phyloP scores from a whole-genome alignment of 2,329 filamentous ascomycete genomes.

The Ophiosphaerella narmari region DNA sequence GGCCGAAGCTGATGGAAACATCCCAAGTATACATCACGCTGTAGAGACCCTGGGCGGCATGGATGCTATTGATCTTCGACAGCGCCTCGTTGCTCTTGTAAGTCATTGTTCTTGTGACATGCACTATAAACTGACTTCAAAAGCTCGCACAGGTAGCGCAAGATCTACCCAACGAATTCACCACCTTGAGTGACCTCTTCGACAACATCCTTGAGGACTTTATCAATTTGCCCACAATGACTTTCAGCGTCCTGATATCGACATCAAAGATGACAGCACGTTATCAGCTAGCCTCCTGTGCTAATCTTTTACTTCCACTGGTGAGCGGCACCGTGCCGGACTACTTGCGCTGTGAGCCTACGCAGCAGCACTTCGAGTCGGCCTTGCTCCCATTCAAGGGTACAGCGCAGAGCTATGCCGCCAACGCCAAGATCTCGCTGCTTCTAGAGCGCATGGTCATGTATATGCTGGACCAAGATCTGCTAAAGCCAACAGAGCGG shows the following conservation, averaged over 20 bases:
- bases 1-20: not conserved
- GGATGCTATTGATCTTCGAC: conserved; percentile 65
- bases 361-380: conserved; percentile 35
- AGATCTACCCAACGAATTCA: conserved; percentile 49
- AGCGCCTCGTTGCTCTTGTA: conserved; percentile 65
- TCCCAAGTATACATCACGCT: conserved; percentile 19
- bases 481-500: conserved; percentile 20
- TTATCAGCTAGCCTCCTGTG: conserved; percentile 55
- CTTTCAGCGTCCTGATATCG: conserved; percentile 62
- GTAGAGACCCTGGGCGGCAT: conserved; percentile 44
- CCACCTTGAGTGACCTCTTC: conserved; percentile 62
- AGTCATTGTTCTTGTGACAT: conserved; percentile 16
- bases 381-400: conserved; percentile 31
- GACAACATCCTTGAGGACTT: conserved; percentile 62
- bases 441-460: conserved; percentile 41
- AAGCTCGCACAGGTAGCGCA: conserved; percentile 47
- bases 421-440: conserved; percentile 43
- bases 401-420: conserved; percentile 30
- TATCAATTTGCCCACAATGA: conserved; percentile 61
- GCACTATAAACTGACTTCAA: conserved; percentile 11
- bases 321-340: conserved; percentile 29
- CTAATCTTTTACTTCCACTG: conserved; percentile 38
- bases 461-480: conserved; percentile 33
- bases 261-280: conserved; percentile 51
- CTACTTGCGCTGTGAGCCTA: conserved; percentile 28